Conservation (phyloP, 2,329 filamentous ascomycete species). For the Cladophialophora immunda region DNA sequence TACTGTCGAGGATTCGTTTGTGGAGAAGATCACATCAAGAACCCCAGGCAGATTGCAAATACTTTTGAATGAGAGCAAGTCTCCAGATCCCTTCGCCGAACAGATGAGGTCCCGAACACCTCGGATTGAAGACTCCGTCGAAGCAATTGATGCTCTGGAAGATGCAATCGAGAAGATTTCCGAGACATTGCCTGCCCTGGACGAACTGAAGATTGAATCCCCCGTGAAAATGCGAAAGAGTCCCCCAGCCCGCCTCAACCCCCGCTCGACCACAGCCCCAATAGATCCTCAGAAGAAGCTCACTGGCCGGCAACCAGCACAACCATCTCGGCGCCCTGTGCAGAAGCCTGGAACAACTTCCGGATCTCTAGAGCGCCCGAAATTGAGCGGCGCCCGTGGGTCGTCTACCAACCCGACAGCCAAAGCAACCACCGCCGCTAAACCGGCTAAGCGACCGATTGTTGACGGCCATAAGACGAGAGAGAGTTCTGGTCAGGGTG, state of each 20-base stretch:
- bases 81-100: conserved; percentile 37
- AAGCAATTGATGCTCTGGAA: conserved; percentile 61
- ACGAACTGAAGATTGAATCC: conserved; percentile 35
- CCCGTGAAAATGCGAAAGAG: conserved; percentile 34
- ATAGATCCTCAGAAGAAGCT: conserved; percentile 22
- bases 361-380: conserved; percentile 11
- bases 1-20: conserved; percentile 43
- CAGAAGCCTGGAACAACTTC: conserved; percentile 29
- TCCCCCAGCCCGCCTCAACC: conserved; percentile 17
- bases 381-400: conserved; percentile 15
- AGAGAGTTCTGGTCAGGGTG: conserved; percentile 25
- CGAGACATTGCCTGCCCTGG: conserved; percentile 47
- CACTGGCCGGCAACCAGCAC: conserved; percentile 27
- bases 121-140: conserved; percentile 56
- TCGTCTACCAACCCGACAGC: conserved; percentile 27
- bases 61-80: conserved; percentile 9
- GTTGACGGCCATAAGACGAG: conserved; percentile 24
- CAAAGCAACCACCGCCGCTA: conserved; percentile 25
- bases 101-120: conserved; percentile 37
- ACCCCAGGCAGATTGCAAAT: conserved; percentile 40
- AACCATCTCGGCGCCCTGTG: conserved; percentile 42
- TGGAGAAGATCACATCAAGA: conserved; percentile 42
- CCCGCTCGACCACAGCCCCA: conserved; percentile 1
- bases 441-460: conserved; percentile 33
- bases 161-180: conserved; percentile 60